phyloP scores from a whole-genome alignment of 2,329 filamentous ascomycete genomes.

The Neopestalotiopsis clavispora region DNA sequence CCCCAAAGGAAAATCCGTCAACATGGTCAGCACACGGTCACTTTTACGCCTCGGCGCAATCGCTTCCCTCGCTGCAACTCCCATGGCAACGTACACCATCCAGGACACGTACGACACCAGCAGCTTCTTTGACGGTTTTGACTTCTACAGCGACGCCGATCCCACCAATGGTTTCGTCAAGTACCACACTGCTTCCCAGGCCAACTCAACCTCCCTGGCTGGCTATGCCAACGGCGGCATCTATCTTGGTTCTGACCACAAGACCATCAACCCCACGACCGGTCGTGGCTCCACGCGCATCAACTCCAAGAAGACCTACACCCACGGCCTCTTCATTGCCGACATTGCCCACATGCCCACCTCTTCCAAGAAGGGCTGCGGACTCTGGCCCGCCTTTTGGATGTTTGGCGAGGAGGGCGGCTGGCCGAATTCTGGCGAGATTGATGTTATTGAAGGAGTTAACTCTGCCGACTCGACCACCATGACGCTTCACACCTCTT shows the following conservation, averaged over 20 bases:
- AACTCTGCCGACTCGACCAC: slow-evolving; percentile 64
- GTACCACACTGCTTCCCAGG: slow-evolving; percentile 66
- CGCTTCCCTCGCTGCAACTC: slow-evolving; percentile 14
- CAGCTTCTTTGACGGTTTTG: slow-evolving; percentile 62
- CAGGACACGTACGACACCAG: slow-evolving; percentile 51
- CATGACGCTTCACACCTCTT: slow-evolving; percentile 71
- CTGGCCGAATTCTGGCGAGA: slow-evolving; percentile 75
- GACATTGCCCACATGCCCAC: slow-evolving; percentile 77
- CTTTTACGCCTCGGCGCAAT: slow-evolving; percentile 9
- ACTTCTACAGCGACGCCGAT: slow-evolving; percentile 63
- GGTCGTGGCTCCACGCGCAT: slow-evolving; percentile 76
- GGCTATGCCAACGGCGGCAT: slow-evolving; percentile 59
- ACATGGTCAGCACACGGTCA: neutral
- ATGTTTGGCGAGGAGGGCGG: slow-evolving; percentile 59
- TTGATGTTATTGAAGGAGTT: slow-evolving; percentile 82
- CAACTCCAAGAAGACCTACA: slow-evolving; percentile 68
- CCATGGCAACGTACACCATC: slow-evolving; percentile 46
- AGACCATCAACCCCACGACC: slow-evolving; percentile 53
- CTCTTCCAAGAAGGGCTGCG: slow-evolving; percentile 62
- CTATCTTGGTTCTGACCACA: slow-evolving; percentile 73
- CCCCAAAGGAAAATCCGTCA: neutral
- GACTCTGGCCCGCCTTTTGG: slow-evolving; percentile 79
- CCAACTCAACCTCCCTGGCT: slow-evolving; percentile 62
- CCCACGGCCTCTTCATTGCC: slow-evolving; percentile 71
- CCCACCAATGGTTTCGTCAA: slow-evolving; percentile 78